These are phyloP conservation scores for Neopestalotiopsis clavispora DNA, from an alignment of 2,329 filamentous ascomycete genomes.

Conservation along the genomic window DNA sequence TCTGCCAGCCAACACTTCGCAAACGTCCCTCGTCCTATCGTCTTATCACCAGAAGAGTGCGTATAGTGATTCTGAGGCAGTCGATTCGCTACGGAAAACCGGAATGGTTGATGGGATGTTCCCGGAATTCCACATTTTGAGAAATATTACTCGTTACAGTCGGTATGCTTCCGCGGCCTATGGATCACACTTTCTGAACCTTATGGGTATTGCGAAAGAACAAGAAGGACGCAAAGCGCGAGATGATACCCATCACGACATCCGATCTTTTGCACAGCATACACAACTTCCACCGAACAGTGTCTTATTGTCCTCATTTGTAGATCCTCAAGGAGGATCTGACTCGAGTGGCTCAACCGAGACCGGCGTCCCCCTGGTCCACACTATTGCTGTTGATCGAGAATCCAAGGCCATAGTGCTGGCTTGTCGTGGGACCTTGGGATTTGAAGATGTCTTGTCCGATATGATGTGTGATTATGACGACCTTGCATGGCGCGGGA, in stretches of 20 bases:
- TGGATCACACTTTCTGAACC: slow-evolving; percentile 65
- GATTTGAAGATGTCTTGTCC: slow-evolving; percentile 75
- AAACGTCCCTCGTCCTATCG: slow-evolving; percentile 57
- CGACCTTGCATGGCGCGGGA: slow-evolving; percentile 66
- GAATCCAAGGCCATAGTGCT: slow-evolving; percentile 74
- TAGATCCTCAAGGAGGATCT: slow-evolving; percentile 70
- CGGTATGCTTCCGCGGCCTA: slow-evolving; percentile 71
- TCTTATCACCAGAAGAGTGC: slow-evolving; percentile 53
- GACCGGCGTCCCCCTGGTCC: slow-evolving; percentile 71
- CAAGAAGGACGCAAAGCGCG: slow-evolving; percentile 46
- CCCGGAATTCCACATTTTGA: slow-evolving; percentile 61
- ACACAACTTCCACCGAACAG: slow-evolving; percentile 62
- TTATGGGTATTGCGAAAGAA: slow-evolving; percentile 64
- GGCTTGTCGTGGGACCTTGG: slow-evolving; percentile 73
- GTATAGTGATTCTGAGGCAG: slow-evolving; percentile 52
- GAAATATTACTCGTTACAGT: slow-evolving; percentile 69
- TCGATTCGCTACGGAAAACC: slow-evolving; percentile 54
- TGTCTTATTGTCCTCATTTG: slow-evolving; percentile 71
- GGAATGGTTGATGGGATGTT: slow-evolving; percentile 64
- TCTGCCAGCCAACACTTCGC: slow-evolving; percentile 59
- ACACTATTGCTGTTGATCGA: slow-evolving; percentile 75
- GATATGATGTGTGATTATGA: slow-evolving; percentile 79
- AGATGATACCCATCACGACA: slow-evolving; percentile 61
- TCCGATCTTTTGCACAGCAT: slow-evolving; percentile 68
- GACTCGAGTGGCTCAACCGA: slow-evolving; percentile 68